Conservation (phyloP, 805 yeast genomes). For the Candida adriatica region DNA sequence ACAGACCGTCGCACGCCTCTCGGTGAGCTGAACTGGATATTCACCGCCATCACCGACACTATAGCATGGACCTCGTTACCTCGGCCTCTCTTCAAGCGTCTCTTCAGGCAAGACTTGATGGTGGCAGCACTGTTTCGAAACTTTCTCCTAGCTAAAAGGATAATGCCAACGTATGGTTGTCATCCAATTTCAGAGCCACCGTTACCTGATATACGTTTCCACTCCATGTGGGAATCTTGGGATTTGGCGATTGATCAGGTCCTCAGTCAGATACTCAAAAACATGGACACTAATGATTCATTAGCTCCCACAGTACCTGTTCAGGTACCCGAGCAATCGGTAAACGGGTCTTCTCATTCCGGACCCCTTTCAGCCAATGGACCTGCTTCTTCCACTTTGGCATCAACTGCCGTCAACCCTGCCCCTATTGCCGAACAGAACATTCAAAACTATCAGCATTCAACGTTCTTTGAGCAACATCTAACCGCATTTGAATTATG, state of each 20-base stretch:
- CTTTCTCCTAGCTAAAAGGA: conserved; percentile 83
- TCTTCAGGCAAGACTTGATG: conserved; percentile 92
- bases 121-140: conserved; percentile 95
- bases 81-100: conserved; percentile 77
- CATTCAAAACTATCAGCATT: conserved; percentile 65
- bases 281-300: conserved; percentile 2
- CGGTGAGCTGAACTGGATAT: conserved; percentile 96
- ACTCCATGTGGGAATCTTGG: conserved; percentile 98
- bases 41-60: conserved; percentile 95
- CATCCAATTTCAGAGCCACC: conserved; percentile 94
- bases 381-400: not conserved
- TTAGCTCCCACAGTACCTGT: not conserved
- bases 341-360: not conserved
- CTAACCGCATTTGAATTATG: conserved; percentile 94
- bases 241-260: conserved; percentile 95
- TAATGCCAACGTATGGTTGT: conserved; percentile 89
- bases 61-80: conserved; percentile 95
- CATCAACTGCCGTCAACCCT: conserved; percentile 1
- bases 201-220: conserved; percentile 76
- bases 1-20: conserved; percentile 92
- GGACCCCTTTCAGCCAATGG: not conserved
- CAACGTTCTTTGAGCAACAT: conserved; percentile 93
- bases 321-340: no score
- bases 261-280: conserved; percentile 57
- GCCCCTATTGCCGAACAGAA: conserved; percentile 1